Evolutionary conservation across 371 early-diverging fungal species (phyloP).

Genomic region (Circinella umbellata): DNA sequence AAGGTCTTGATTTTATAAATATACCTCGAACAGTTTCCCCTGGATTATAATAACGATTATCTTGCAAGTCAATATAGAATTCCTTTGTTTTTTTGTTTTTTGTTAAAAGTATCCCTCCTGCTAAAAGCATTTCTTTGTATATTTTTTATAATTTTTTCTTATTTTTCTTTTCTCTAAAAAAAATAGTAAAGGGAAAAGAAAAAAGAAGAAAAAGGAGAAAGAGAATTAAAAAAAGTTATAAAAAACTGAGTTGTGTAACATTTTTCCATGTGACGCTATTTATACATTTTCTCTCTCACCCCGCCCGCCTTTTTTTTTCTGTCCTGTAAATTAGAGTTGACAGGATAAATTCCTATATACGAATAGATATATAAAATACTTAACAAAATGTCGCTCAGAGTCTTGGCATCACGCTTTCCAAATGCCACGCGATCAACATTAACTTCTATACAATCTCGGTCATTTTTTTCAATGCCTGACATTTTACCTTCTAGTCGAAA

Average conservation of each 20-base stretch:
- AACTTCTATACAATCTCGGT: background rate
- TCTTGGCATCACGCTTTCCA: slow-evolving; percentile 5
- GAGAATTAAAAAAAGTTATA: background rate
- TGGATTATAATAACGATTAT: slow-evolving; percentile 44
- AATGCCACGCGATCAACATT: slow-evolving; percentile 2
- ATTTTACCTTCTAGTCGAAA: slow-evolving; percentile 22
- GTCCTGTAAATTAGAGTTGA: too few relatives aligned
- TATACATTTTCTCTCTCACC: background rate
- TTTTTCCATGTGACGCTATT: background rate
- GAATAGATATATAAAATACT: background rate
- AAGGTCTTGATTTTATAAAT: background rate
- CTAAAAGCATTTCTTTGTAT: slow-evolving; percentile 13
- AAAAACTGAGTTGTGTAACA: background rate
- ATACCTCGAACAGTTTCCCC: slow-evolving; percentile 51
- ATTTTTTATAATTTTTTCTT: background rate
- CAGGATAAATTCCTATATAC: too few relatives aligned
- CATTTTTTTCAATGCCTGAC: slow-evolving; percentile 13
- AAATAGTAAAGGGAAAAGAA: background rate
- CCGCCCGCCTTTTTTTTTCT: too few relatives aligned
- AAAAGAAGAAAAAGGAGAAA: slow-evolving; percentile 1
- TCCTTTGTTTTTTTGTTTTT: slow-evolving; percentile 29
- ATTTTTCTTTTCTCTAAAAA: too few relatives aligned
- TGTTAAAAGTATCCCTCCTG: background rate
- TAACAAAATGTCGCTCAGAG: slow-evolving; percentile 9
- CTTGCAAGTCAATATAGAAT: slow-evolving; percentile 47